Percentiles rank a stretch among this genome's conserved stretches.
phyloP scores from a whole-genome alignment of 805 yeast genomes.

The Hanseniaspora valbyensis region DNA sequence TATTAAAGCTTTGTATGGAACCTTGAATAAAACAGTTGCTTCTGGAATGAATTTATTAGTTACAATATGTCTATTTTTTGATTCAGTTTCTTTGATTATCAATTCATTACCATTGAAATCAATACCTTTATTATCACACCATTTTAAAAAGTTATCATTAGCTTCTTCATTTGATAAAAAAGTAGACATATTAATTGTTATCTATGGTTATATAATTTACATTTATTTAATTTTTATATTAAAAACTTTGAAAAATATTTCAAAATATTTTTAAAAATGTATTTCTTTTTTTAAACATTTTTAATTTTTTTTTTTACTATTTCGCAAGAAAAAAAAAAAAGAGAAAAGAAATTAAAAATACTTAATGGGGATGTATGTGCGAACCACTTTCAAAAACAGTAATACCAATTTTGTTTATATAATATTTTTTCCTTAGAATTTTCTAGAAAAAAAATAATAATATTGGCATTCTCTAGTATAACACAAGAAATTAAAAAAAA shows the following conservation, averaged over 20 bases:
- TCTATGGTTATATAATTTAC: too few relatives aligned
- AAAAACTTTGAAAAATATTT: too few relatives aligned
- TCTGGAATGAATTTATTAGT: slow-evolving; percentile 50
- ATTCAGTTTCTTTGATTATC: slow-evolving; percentile 42
- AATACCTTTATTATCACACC: slow-evolving; percentile 35
- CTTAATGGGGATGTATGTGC: neutral
- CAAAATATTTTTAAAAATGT: too few relatives aligned
- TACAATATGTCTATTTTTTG: slow-evolving; percentile 45
- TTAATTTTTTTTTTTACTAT: too few relatives aligned
- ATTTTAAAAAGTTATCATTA: slow-evolving; percentile 35
- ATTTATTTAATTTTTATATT: too few relatives aligned
- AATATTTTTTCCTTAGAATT: neutral
- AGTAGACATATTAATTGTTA: slow-evolving; percentile 16
- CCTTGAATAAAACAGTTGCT: slow-evolving; percentile 56
- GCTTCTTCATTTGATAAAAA: slow-evolving; percentile 21
- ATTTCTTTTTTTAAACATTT: too few relatives aligned
- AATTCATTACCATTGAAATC: slow-evolving; percentile 47
- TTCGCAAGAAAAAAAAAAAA: neutral
- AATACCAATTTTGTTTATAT: too few relatives aligned
- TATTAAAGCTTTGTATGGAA: slow-evolving; percentile 51
- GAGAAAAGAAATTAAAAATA: neutral
- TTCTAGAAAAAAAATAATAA: neutral
- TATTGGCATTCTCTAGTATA: too few relatives aligned
- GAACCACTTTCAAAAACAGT: too few relatives aligned
- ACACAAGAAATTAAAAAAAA: too few relatives aligned